Base-by-base conservation (phyloP, 2,329 filamentous ascomycete genomes). In the Penicillium aurantiogriseum region DNA sequence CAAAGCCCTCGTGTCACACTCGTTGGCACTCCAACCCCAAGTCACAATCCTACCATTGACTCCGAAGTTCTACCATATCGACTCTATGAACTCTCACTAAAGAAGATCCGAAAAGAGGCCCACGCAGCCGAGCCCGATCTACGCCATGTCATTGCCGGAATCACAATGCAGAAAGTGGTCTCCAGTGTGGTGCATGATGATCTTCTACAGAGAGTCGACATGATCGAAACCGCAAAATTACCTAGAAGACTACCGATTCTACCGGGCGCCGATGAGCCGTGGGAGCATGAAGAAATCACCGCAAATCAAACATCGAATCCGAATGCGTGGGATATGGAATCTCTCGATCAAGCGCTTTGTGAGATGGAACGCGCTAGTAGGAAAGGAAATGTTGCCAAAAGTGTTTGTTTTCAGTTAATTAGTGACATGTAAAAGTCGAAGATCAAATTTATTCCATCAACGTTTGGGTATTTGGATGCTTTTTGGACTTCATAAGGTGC, bases 31-130 rank as follows among this genome's bases (percentile, higher is more conserved):
- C 44, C 51, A 17, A 7, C 15, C 5, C 51, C 45, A 25, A 54
- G 23, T 39, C 51, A 27, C 17, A 58, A 54, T 9, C 56, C 51
- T 19, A 45, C 51, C 19, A 50, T 58, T 35, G 62, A 63, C 52
- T 64, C 60, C 15, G 63, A 66, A 19, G 61, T 63, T 39, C 56
- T 66, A 23, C 61, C 64, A n/a, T 64, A 64, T 45, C 60, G 63
- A 45, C 54, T 67, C 17, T 67, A 61, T 31, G 58, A 66, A 31
- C 57, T 66, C 7, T 67, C 64, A 1, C 40, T 67, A 21, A 56
- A 63, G 51, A 67, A 67, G 38, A 65, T 67, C 6, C 58, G 62
- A 50, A 63, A 62, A 51, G 63, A 67, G 35, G 64, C 64, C 2
- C 58, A 58, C 33, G 55, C 63, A 6, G 55, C 58, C 13, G 62